These are phyloP conservation scores for Trichoderma virens DNA, from an alignment of 495 filamentous ascomycete genomes.

Conservation along the genomic window DNA sequence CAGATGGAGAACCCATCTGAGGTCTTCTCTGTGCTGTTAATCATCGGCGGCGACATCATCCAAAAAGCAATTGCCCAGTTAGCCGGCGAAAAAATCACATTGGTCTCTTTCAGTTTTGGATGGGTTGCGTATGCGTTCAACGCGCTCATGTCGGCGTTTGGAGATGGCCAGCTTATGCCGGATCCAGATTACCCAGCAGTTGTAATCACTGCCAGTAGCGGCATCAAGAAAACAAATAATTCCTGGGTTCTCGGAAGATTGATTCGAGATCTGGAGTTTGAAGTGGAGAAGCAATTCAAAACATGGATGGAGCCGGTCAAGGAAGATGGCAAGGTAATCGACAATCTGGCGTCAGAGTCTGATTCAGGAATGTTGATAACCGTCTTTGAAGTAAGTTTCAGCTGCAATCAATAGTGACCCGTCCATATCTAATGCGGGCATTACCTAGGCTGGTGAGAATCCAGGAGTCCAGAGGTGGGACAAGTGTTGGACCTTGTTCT, in stretches of 20 bases:
- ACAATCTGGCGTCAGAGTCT: no score
- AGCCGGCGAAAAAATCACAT: slow-evolving; percentile 29
- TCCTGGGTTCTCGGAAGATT: slow-evolving; percentile 45
- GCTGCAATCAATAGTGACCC: no score
- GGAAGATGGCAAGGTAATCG: no score
- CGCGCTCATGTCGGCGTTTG: slow-evolving; percentile 31
- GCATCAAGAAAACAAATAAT: slow-evolving; percentile 35
- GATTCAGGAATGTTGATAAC: background rate
- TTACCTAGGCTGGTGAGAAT: no score
- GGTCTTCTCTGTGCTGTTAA: slow-evolving; percentile 36
- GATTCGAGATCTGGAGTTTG: slow-evolving; percentile 37
- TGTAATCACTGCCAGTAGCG: slow-evolving; percentile 38
- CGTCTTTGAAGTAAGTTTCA: no score
- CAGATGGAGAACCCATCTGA: no score
- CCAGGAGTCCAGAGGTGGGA: background rate
- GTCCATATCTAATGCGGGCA: no score
- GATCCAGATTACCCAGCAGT: slow-evolving; percentile 23
- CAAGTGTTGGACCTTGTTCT: slow-evolving; percentile 22
- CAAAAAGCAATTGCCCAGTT: slow-evolving; percentile 39
- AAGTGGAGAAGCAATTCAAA: background rate
- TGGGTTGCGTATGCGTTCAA: slow-evolving; percentile 42
- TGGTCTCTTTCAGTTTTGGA: slow-evolving; percentile 49
- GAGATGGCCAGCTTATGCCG: slow-evolving; percentile 39
- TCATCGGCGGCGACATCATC: slow-evolving; percentile 46
- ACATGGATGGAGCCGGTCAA: slow-evolving; percentile 23